These are phyloP conservation scores for Mortierella alpina DNA, from an alignment of 192 early-diverging fungal species.

Conservation along the genomic window DNA sequence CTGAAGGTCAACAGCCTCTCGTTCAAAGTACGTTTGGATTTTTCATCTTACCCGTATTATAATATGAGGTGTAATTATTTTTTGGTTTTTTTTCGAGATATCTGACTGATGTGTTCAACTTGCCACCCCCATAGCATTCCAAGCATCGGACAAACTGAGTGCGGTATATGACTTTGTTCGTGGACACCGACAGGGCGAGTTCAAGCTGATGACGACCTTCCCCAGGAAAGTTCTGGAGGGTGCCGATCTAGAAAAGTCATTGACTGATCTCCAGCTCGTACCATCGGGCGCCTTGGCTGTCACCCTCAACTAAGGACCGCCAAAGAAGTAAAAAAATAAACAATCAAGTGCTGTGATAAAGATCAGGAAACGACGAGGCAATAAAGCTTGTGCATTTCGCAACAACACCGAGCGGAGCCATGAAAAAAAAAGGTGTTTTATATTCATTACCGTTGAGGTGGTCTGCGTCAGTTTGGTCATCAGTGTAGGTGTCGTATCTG, in stretches of 20 bases:
- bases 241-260: slow-evolving; percentile 65
- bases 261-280: slow-evolving; percentile 76
- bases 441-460: too few species aligned
- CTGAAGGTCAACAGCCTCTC: slow-evolving; percentile 54
- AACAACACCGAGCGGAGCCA: too few species aligned
- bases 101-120: not conserved
- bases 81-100: not conserved
- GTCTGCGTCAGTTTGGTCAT: too few species aligned
- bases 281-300: slow-evolving; percentile 69
- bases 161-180: slow-evolving; percentile 71
- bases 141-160: slow-evolving; percentile 66
- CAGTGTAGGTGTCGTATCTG: too few species aligned
- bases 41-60: not conserved
- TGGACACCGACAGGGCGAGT: slow-evolving; percentile 53
- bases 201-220: slow-evolving; percentile 78
- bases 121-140: slow-evolving; percentile 64
- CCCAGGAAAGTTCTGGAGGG: slow-evolving; percentile 76
- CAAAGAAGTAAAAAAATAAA: not conserved
- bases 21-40: slow-evolving; percentile 23
- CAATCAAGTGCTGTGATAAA: too few species aligned
- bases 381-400: too few species aligned
- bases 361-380: too few species aligned
- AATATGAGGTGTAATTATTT: not conserved
- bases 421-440: too few species aligned
- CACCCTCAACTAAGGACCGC: slow-evolving; percentile 19